A percentile compares a stretch with the other conserved stretches of the same genome.
phyloP scores from a whole-genome alignment of 768 basidiomycete species.

The Antrodiella citrinella region DNA sequence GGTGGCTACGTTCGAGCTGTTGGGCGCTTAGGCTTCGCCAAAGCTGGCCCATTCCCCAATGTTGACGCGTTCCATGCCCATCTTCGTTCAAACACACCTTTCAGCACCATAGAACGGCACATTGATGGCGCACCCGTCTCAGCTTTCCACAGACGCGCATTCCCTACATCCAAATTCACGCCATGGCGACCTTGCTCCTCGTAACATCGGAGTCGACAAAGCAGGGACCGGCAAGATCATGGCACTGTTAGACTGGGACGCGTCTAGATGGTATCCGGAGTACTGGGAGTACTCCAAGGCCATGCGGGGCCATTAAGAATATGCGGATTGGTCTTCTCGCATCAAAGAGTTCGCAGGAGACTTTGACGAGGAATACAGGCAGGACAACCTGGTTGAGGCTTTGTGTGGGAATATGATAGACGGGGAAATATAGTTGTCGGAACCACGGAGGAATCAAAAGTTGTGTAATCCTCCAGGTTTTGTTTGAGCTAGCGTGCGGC shows the following conservation, averaged over 20 bases:
- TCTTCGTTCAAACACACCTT: not conserved
- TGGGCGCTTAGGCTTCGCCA: not conserved
- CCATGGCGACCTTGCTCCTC: slow-evolving; percentile 36
- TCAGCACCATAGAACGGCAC: too few species aligned
- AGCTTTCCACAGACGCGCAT: not conserved
- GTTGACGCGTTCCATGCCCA: not conserved
- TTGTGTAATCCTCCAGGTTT: too few species aligned
- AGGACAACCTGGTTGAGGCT: not conserved
- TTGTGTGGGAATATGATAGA: not conserved
- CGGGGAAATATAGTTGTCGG: too few species aligned
- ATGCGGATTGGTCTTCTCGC: not conserved
- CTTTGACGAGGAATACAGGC: not conserved
- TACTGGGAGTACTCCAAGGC: slow-evolving; percentile 23
- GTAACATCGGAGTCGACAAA: slow-evolving; percentile 32
- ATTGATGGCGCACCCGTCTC: too few species aligned
- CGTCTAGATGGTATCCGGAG: slow-evolving; percentile 27
- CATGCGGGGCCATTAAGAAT: not conserved
- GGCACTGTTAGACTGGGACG: slow-evolving; percentile 31
- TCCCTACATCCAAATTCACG: slow-evolving; percentile 18
- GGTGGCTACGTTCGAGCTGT: not conserved
- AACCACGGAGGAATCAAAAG: too few species aligned
- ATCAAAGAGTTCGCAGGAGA: not conserved
- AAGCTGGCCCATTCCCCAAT: not conserved
- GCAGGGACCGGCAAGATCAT: slow-evolving; percentile 17
- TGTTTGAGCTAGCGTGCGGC: too few species aligned